phyloP scores from a whole-genome alignment of 176 grass and related monocot species.

The Alopecurus myosuroides region DNA sequence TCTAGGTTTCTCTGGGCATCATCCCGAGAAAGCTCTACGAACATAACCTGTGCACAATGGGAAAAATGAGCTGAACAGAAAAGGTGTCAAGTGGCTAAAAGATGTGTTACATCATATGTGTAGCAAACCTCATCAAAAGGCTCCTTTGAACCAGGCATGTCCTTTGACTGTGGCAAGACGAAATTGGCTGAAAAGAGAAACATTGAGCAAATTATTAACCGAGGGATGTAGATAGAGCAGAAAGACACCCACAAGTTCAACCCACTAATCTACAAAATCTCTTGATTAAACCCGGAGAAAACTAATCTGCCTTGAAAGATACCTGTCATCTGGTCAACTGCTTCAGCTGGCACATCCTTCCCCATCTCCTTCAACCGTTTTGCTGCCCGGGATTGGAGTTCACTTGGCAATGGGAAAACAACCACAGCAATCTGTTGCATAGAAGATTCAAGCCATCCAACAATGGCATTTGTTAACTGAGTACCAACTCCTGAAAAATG shows the following conservation, averaged over 20 bases:
- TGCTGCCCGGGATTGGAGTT: conserved; percentile 36
- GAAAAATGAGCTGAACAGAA: conserved; percentile 1
- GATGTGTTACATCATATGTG: neutral
- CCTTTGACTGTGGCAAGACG: conserved; percentile 49
- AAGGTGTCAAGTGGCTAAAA: conserved; percentile 3
- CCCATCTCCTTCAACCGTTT: conserved; percentile 57
- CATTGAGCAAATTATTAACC: neutral
- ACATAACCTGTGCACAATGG: conserved; percentile 39
- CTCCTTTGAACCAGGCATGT: conserved; percentile 51
- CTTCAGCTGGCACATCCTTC: conserved; percentile 62
- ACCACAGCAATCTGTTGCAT: conserved; percentile 54
- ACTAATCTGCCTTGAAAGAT: neutral
- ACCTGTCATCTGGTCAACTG: conserved; percentile 68
- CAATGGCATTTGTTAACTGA: neutral
- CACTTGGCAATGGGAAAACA: conserved; percentile 43
- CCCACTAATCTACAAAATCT: neutral
- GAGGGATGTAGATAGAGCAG: neutral
- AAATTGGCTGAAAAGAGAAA: conserved; percentile 52
- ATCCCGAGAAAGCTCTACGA: conserved; percentile 54
- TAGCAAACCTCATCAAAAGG: conserved; percentile 56
- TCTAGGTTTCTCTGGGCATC: conserved; percentile 48
- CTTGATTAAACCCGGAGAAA: neutral
- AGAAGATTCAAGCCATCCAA: neutral
- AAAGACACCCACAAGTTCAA: neutral
- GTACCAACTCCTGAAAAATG: neutral